Evolutionary conservation across 192 early-diverging fungal species (phyloP).

Genomic region (Diversispora epigaea): DNA sequence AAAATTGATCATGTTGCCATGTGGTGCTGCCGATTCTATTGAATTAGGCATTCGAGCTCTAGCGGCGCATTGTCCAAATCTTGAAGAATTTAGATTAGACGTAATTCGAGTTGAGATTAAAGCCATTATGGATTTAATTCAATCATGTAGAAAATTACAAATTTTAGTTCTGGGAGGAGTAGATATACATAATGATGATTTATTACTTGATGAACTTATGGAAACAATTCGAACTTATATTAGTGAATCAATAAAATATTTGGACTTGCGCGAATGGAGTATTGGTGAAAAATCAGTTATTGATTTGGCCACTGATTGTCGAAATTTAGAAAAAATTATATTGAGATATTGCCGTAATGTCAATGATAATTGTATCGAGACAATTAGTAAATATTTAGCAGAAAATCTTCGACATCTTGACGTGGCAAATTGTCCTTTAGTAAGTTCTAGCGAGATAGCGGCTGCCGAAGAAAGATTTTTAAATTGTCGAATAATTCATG

Average conservation of each 20-base stretch:
- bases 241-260: background rate
- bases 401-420: slow-evolving; percentile 20
- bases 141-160: slow-evolving; percentile 19
- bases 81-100: slow-evolving; percentile 19
- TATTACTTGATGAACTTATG: slow-evolving; percentile 12
- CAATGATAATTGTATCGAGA: slow-evolving; percentile 17
- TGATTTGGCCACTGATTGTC: slow-evolving; percentile 1
- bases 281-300: slow-evolving; percentile 10
- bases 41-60: slow-evolving; percentile 20
- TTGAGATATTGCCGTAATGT: slow-evolving; percentile 26
- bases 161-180: slow-evolving; percentile 21
- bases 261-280: slow-evolving; percentile 16
- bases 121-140: slow-evolving; percentile 17
- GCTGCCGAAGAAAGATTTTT: background rate
- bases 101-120: slow-evolving; percentile 27
- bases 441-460: background rate
- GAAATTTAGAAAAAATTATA: slow-evolving; percentile 7
- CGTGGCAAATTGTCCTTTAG: slow-evolving; percentile 14
- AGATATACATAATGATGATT: slow-evolving; percentile 23
- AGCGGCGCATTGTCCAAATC: slow-evolving; percentile 16
- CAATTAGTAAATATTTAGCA: slow-evolving; percentile 9
- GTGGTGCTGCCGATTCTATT: slow-evolving; percentile 26
- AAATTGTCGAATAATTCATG: slow-evolving; percentile 17
- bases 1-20: slow-evolving; percentile 22
- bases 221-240: slow-evolving; percentile 7